These are phyloP conservation scores for Chaetomium sp. DNA, from an alignment of 2,329 filamentous ascomycete genomes.

Conservation along the genomic window DNA sequence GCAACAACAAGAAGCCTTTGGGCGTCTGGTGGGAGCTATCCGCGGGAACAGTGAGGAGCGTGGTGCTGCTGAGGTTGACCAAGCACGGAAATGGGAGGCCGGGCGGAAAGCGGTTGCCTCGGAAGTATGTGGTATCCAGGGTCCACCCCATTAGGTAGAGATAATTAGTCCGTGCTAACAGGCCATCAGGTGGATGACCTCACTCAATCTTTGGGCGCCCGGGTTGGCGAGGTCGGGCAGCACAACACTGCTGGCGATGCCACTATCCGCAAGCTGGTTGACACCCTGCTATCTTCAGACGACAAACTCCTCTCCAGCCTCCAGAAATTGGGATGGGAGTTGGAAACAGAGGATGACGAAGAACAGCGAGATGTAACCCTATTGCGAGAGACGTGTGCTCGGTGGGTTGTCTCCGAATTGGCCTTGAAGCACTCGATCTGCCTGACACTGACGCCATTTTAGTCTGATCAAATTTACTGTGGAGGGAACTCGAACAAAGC, in stretches of 20 bases:
- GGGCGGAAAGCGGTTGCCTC: slow-evolving; percentile 37
- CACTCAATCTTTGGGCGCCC: slow-evolving; percentile 40
- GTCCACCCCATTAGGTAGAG: background rate
- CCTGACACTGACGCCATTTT: slow-evolving; percentile 13
- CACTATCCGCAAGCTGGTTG: slow-evolving; percentile 42
- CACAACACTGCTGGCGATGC: slow-evolving; percentile 41
- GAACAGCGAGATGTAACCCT: slow-evolving; percentile 48
- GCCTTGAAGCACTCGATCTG: background rate
- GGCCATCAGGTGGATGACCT: slow-evolving; percentile 41
- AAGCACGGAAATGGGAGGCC: slow-evolving; percentile 34
- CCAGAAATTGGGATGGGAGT: slow-evolving; percentile 58
- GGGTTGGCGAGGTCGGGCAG: slow-evolving; percentile 44
- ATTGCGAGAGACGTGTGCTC: slow-evolving; percentile 54
- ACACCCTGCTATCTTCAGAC: slow-evolving; percentile 50
- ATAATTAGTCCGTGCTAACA: background rate
- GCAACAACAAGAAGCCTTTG: slow-evolving; percentile 56
- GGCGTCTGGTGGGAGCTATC: slow-evolving; percentile 42
- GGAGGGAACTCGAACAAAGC: slow-evolving; percentile 46
- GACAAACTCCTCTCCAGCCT: slow-evolving; percentile 59
- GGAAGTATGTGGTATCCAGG: slow-evolving; percentile 36
- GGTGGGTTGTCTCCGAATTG: slow-evolving; percentile 27
- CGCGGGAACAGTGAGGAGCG: slow-evolving; percentile 31
- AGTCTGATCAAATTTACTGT: slow-evolving; percentile 53
- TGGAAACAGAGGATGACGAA: slow-evolving; percentile 46
- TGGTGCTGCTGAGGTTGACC: slow-evolving; percentile 30